Evolutionary conservation across 2,329 filamentous ascomycete species (phyloP).

Genomic region (Curvularia hawaiiensis): DNA sequence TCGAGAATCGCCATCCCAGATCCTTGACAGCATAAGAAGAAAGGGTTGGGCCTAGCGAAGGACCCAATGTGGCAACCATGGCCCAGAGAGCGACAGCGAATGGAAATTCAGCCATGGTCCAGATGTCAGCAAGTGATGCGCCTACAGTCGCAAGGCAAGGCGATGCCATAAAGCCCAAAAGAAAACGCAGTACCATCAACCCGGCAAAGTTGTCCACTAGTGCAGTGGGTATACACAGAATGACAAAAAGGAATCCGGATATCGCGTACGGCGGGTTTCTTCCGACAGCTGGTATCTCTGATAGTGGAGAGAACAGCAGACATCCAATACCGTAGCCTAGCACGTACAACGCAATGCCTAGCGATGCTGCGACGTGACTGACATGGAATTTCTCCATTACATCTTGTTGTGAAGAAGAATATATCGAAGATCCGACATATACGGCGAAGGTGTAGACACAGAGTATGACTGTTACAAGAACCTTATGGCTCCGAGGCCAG

Average conservation of each 20-base stretch:
- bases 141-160: conserved; percentile 45
- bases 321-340: conserved; percentile 66
- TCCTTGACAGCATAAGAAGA: conserved; percentile 76
- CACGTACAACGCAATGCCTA: conserved; percentile 67
- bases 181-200: conserved; percentile 59
- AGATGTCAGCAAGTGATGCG: conserved; percentile 44
- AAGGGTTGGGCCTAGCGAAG: conserved; percentile 65
- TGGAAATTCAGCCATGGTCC: conserved; percentile 47
- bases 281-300: conserved; percentile 68
- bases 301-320: conserved; percentile 68
- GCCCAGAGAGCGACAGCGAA: conserved; percentile 51
- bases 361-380: conserved; percentile 55
- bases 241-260: conserved; percentile 70
- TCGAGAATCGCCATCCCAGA: conserved; percentile 78
- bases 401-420: conserved; percentile 49
- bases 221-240: conserved; percentile 68
- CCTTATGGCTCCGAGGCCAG: conserved; percentile 40
- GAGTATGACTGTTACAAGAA: conserved; percentile 39
- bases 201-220: conserved; percentile 66
- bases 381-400: conserved; percentile 60
- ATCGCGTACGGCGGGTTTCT: conserved; percentile 70
- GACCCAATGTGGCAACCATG: conserved; percentile 58
- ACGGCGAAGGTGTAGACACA: conserved; percentile 65
- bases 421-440: conserved; percentile 59
- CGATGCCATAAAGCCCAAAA: conserved; percentile 43